Conservation (phyloP, 768 basidiomycete species). For the Lactarius pseudohatsudake region DNA sequence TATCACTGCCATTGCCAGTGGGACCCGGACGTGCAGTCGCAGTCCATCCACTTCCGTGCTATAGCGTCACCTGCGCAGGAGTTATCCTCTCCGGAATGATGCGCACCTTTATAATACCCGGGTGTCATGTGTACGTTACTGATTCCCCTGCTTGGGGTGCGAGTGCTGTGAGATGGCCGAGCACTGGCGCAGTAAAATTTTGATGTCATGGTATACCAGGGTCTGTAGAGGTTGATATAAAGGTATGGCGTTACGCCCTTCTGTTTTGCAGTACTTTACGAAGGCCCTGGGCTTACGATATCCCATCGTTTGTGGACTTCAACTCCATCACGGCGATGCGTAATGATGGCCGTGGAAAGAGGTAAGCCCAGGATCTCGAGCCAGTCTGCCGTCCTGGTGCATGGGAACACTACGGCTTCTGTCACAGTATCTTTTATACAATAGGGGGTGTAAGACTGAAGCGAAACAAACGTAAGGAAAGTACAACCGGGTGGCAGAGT, state of each 20-base stretch:
- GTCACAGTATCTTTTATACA: no score
- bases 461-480: no score
- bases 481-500: no score
- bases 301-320: no score
- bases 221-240: background rate
- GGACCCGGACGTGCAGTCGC: conserved; percentile 3
- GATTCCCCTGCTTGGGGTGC: background rate
- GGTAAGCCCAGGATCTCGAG: no score
- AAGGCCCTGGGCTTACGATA: background rate
- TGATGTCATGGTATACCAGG: background rate
- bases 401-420: no score
- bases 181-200: background rate
- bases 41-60: conserved; percentile 9
- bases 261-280: background rate
- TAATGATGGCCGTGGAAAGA: no score
- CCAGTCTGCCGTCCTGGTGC: no score
- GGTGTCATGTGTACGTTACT: background rate
- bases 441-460: no score
- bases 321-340: no score
- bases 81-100: background rate
- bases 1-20: background rate
- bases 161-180: background rate
- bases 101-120: background rate
- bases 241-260: background rate
- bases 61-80: background rate